Evolutionary conservation across 768 basidiomycete genomes (phyloP).

Genomic region (Podaxis pistillaris): DNA sequence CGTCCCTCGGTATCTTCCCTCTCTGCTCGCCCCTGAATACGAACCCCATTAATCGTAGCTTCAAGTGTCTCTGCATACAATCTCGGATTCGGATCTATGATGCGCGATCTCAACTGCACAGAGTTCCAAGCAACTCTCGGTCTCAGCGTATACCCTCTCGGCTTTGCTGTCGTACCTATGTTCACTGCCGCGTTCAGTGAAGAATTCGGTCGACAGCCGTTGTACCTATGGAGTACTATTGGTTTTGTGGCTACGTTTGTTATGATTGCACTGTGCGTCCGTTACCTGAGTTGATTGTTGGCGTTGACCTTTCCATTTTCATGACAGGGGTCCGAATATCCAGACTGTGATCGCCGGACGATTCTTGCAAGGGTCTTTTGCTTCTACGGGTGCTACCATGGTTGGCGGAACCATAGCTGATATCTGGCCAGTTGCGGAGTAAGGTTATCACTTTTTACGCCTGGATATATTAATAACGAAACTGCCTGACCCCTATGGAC

Average conservation of each 20-base stretch:
- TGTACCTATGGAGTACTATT: slow-evolving; percentile 50
- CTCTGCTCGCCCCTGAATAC: neutral
- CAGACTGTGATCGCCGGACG: slow-evolving; percentile 65
- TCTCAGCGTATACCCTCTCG: slow-evolving; percentile 52
- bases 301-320: slow-evolving; percentile 3
- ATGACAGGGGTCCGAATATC: slow-evolving; percentile 43
- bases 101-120: slow-evolving; percentile 41
- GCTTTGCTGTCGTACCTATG: slow-evolving; percentile 61
- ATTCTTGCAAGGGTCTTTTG: slow-evolving; percentile 65
- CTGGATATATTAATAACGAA: neutral
- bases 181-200: slow-evolving; percentile 68
- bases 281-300: neutral
- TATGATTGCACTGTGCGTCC: slow-evolving; percentile 40
- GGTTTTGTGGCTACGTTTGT: slow-evolving; percentile 52
- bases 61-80: slow-evolving; percentile 50
- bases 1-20: slow-evolving; percentile 11
- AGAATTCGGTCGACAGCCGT: slow-evolving; percentile 60
- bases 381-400: slow-evolving; percentile 69
- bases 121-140: slow-evolving; percentile 44
- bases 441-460: slow-evolving; percentile 17
- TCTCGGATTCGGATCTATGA: slow-evolving; percentile 58
- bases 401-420: slow-evolving; percentile 76
- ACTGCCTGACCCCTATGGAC: neutral
- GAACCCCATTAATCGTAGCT: slow-evolving; percentile 30
- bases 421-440: slow-evolving; percentile 66